Base-by-base conservation (phyloP, 2,329 filamentous ascomycete genomes). In the Penicillium griseofulvum region DNA sequence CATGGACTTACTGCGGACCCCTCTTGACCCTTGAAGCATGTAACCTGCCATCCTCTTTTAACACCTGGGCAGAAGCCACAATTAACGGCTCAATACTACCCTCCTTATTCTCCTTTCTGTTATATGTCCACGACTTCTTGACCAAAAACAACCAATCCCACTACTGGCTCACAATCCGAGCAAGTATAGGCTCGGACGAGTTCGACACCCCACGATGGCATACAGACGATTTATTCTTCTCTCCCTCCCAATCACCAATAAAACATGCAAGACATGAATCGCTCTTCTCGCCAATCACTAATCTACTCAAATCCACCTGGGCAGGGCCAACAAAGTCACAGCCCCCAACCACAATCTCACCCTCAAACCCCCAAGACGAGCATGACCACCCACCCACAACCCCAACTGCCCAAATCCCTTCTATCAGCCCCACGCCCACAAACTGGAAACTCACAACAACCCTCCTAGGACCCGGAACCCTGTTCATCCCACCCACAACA, bases 391-490 rank as follows among this genome's bases (percentile, higher is more conserved):
- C 14, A 16, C 7, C 14, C 2, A 34, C 36, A n/a, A 5, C 36
- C 16, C 55, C 39, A 43, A 19, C 28, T 28, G 45, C 28, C 39
- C 54, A 14, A 56, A 52, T 49, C 36, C 36, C 24, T n/a, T 49
- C 47, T n/a, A 42, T 10, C 33, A 49, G 26, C 24, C 37, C 59
- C 52, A 67, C 41, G 54, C 65, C 69, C 42, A 76, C 76, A n/a
- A 69, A 76, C 58, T 81, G 78, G 77, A 81, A 81, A 66, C 68
- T 81, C 0, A 77, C 75, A 59, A 73, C 77, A 2, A 77, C 78
- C 0, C 70, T 81, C 10, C 71, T 80, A 1, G 79, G 79, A 3
- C 77, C 79, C 0, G 62, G 71, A 2, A 81, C 79, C 0, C 66
- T 80, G 17, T 81, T 81, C 67, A 70, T 78, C 22, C 66, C 72